Conservation (phyloP, 176 grass and related monocot species). For the Avena insularis region DNA sequence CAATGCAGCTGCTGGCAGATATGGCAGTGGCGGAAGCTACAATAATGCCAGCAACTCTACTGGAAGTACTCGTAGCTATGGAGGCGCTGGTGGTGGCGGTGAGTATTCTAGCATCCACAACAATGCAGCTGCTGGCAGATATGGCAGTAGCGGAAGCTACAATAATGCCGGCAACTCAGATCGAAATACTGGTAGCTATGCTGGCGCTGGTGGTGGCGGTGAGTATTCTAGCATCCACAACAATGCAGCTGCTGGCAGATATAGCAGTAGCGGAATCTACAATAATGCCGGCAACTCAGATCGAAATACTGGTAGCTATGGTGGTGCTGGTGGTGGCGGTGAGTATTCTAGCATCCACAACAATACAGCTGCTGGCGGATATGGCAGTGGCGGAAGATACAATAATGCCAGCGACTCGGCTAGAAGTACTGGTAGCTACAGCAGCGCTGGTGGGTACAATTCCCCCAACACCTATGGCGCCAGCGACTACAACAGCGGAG, state of each 20-base stretch:
- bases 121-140: background rate
- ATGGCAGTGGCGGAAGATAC: slow-evolving; percentile 2
- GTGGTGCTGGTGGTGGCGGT: background rate
- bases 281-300: background rate
- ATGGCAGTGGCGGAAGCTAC: slow-evolving; percentile 23
- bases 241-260: slow-evolving; percentile 5
- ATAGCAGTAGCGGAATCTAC: background rate
- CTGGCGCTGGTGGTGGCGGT: background rate
- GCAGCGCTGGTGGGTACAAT: background rate
- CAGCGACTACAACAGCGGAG: background rate
- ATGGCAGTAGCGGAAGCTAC: slow-evolving; percentile 19
- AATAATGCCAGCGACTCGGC: background rate
- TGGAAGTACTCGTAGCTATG: slow-evolving; percentile 34
- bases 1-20: slow-evolving; percentile 5
- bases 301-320: slow-evolving; percentile 22
- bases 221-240: slow-evolving; percentile 20
- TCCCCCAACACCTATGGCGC: background rate
- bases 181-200: background rate
- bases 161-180: background rate
- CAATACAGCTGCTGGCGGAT: slow-evolving; percentile 32
- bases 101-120: slow-evolving; percentile 18
- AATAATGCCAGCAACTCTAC: slow-evolving; percentile 19
- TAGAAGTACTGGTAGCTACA: background rate
- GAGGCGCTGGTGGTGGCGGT: background rate
- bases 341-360: slow-evolving; percentile 22